These are phyloP conservation scores for Neoboletus subvelutipes DNA, from an alignment of 768 basidiomycete genomes.

Conservation along the genomic window DNA sequence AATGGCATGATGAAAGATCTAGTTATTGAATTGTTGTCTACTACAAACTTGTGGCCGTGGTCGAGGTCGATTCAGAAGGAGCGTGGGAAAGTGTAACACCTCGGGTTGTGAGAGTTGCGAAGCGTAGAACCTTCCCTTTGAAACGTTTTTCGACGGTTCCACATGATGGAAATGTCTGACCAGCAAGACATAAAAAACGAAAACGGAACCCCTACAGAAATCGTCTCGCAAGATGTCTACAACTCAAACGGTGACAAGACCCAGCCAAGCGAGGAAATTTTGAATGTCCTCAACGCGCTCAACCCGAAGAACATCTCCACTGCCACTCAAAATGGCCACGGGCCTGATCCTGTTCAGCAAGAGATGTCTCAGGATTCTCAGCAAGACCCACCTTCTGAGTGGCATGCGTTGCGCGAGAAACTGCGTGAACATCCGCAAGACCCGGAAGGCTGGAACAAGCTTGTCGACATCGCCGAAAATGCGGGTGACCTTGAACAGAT, in stretches of 20 bases:
- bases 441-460: constrained; percentile 73
- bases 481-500: constrained; percentile 78
- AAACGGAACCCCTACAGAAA: constrained; percentile 28
- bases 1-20: constrained; percentile 24
- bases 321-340: constrained; percentile 31
- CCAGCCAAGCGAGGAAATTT: constrained; percentile 38
- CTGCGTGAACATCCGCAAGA: constrained; percentile 70
- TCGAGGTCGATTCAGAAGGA: constrained; percentile 10
- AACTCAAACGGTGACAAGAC: constrained; percentile 30
- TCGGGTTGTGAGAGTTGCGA: constrained; percentile 3
- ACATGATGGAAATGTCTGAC: constrained; percentile 38
- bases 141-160: constrained; percentile 32
- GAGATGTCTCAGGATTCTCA: constrained; percentile 22
- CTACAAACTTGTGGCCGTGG: neutral
- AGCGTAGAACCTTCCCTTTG: constrained; percentile 16
- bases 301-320: constrained; percentile 26
- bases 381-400: constrained; percentile 55
- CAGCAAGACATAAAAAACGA: constrained; percentile 30
- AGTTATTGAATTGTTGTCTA: neutral
- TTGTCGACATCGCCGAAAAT: constrained; percentile 75
- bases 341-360: constrained; percentile 22
- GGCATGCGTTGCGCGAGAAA: constrained; percentile 59
- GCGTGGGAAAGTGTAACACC: constrained; percentile 30
- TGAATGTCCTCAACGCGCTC: constrained; percentile 37
- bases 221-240: constrained; percentile 29